phyloP scores from a whole-genome alignment of 306 rosid species.

The Lotus japonicus region DNA sequence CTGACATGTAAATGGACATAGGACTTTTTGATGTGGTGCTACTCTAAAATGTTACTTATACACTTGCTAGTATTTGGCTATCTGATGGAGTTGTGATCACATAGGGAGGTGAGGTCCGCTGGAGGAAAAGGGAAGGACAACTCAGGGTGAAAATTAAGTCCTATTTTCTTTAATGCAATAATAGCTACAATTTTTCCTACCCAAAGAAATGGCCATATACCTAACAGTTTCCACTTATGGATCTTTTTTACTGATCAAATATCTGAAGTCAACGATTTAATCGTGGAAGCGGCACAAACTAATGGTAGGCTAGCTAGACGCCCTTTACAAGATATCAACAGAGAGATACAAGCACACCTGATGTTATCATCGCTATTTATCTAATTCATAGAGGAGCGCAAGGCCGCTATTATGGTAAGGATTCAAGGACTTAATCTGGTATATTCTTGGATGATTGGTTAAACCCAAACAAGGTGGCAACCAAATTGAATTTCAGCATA shows the following conservation, averaged over 20 bases:
- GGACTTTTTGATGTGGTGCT: slow-evolving; percentile 10
- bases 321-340: slow-evolving; percentile 44
- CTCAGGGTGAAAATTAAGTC: slow-evolving; percentile 33
- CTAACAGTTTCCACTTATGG: slow-evolving; percentile 13
- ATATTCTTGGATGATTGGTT: too few relatives aligned
- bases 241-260: slow-evolving; percentile 19
- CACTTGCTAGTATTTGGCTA: slow-evolving; percentile 26
- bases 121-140: slow-evolving; percentile 60
- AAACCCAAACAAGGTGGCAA: too few relatives aligned
- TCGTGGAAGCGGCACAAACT: slow-evolving; percentile 48
- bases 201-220: not conserved
- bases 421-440: not conserved
- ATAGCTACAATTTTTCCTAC: too few relatives aligned
- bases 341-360: slow-evolving; percentile 63
- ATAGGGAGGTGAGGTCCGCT: slow-evolving; percentile 56
- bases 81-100: slow-evolving; percentile 33
- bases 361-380: slow-evolving; percentile 40
- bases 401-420: slow-evolving; percentile 46
- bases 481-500: too few relatives aligned
- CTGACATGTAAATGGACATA: too few relatives aligned
- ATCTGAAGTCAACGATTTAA: slow-evolving; percentile 51
- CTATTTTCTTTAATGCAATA: not conserved
- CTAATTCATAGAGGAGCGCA: slow-evolving; percentile 36
- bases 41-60: slow-evolving; percentile 21
- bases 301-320: slow-evolving; percentile 77